phyloP scores from a whole-genome alignment of 768 basidiomycete genomes.

The Mycena albidolilacea region DNA sequence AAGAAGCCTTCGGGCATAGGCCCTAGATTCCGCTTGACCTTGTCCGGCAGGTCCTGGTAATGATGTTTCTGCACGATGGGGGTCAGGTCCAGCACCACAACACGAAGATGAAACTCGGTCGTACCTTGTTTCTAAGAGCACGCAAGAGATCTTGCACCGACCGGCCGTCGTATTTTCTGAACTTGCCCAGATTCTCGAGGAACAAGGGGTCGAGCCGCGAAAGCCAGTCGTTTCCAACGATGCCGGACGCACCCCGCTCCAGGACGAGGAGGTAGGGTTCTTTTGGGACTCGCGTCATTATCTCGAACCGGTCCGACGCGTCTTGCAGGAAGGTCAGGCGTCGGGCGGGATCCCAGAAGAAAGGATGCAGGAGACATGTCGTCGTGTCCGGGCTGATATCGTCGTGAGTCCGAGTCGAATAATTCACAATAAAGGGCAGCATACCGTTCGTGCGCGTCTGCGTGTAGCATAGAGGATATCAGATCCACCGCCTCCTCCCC shows the following conservation, averaged over 20 bases:
- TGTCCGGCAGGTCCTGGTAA: slow-evolving; percentile 96
- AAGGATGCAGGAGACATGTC: slow-evolving; percentile 92
- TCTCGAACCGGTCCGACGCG: slow-evolving; percentile 97
- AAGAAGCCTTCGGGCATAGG: slow-evolving; percentile 95
- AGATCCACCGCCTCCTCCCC: slow-evolving; percentile 92
- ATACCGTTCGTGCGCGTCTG: slow-evolving; percentile 82
- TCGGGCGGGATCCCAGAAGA: slow-evolving; percentile 94
- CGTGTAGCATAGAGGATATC: slow-evolving; percentile 83
- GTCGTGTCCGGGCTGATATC: slow-evolving; percentile 85
- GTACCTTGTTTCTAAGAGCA: slow-evolving; percentile 94
- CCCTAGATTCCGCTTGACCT: slow-evolving; percentile 90
- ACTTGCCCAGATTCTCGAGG: slow-evolving; percentile 96
- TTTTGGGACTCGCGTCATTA: slow-evolving; percentile 94
- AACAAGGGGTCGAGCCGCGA: slow-evolving; percentile 88
- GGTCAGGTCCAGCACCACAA: slow-evolving; percentile 1
- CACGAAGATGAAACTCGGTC: slow-evolving; percentile 41
- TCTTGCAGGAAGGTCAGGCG: slow-evolving; percentile 96
- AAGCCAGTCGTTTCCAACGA: slow-evolving; percentile 95
- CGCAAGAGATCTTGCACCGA: slow-evolving; percentile 94
- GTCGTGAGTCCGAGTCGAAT: neutral
- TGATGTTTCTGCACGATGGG: slow-evolving; percentile 86
- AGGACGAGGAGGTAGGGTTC: slow-evolving; percentile 82
- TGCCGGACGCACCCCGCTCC: slow-evolving; percentile 75
- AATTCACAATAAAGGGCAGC: slow-evolving; percentile 39
- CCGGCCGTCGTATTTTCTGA: slow-evolving; percentile 94